Evolutionary conservation across 2,329 filamentous ascomycete genomes (phyloP).

Genomic region (Calonectria henricotiae): DNA sequence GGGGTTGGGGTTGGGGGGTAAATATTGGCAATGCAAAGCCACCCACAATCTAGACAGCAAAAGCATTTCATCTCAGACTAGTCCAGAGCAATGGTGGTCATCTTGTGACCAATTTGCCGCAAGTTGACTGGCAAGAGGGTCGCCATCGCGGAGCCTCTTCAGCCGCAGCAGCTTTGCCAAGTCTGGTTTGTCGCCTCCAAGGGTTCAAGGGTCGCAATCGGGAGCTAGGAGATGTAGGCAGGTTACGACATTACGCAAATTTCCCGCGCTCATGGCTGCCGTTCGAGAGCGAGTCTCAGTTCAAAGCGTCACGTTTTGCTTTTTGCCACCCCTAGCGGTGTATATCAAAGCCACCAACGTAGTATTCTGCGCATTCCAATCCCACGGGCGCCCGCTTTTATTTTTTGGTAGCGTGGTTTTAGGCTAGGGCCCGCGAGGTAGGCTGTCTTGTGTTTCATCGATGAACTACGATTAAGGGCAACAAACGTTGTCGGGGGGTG

Average conservation of each 20-base stretch:
- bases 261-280: not conserved
- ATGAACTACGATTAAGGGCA: conserved; percentile 8
- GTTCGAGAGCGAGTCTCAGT: conserved; percentile 9
- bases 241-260: conserved; percentile 5
- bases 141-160: not conserved
- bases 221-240: conserved; percentile 1
- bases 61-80: not conserved
- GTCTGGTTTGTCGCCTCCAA: not conserved
- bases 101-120: not conserved
- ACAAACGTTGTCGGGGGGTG: not conserved
- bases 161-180: not conserved
- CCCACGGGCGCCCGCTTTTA: not conserved
- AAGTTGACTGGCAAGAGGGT: not conserved
- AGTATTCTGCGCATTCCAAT: not conserved
- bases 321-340: conserved; percentile 2
- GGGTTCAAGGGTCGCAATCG: not conserved
- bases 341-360: conserved; percentile 18
- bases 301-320: not conserved
- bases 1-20: not conserved
- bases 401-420: not conserved
- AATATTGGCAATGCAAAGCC: not conserved
- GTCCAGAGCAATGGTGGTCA: not conserved
- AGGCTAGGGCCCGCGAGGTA: not conserved
- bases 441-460: conserved; percentile 11
- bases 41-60: not conserved